Conservation (phyloP, 805 yeast genomes). For the Isabelozyma pseudorhagii region DNA sequence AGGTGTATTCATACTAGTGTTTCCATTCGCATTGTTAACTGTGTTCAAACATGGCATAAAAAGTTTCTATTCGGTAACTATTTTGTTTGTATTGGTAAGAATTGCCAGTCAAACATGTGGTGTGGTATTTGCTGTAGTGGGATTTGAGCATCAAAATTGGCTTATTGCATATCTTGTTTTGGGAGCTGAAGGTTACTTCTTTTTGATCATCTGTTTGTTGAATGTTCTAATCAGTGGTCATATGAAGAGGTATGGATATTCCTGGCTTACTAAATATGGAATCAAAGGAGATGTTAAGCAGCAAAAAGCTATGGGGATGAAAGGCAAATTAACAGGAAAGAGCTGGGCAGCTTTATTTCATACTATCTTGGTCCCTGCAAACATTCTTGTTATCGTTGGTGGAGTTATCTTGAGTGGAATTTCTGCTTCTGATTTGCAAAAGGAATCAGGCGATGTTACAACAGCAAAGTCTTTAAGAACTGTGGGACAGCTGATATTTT, state of each 20-base stretch:
- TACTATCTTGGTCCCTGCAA: slow-evolving; percentile 27
- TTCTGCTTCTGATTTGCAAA: slow-evolving; percentile 9
- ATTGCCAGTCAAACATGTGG: slow-evolving; percentile 34
- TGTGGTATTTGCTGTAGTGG: slow-evolving; percentile 29
- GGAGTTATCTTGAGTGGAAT: slow-evolving; percentile 27
- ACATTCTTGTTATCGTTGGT: slow-evolving; percentile 28
- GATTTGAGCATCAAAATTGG: slow-evolving; percentile 27
- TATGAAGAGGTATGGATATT: slow-evolving; percentile 15
- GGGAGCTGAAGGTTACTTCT: slow-evolving; percentile 39
- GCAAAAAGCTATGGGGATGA: neutral
- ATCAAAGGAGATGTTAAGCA: neutral
- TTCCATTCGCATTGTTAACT: slow-evolving; percentile 14
- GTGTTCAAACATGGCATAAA: slow-evolving; percentile 20
- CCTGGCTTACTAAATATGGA: slow-evolving; percentile 15
- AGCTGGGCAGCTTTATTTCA: slow-evolving; percentile 15
- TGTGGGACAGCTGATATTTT: slow-evolving; percentile 29
- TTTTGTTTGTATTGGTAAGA: slow-evolving; percentile 26
- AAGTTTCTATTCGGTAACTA: slow-evolving; percentile 19
- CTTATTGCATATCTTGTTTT: slow-evolving; percentile 36
- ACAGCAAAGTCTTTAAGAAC: slow-evolving; percentile 26
- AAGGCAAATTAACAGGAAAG: neutral
- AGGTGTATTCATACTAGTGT: slow-evolving; percentile 21
- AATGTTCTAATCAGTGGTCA: slow-evolving; percentile 26
- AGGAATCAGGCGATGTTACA: slow-evolving; percentile 5
- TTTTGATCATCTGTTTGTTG: slow-evolving; percentile 26